These are phyloP conservation scores for Scopulariopsis brevicaulis DNA, from an alignment of 2,329 filamentous ascomycete species.

Conservation along the genomic window DNA sequence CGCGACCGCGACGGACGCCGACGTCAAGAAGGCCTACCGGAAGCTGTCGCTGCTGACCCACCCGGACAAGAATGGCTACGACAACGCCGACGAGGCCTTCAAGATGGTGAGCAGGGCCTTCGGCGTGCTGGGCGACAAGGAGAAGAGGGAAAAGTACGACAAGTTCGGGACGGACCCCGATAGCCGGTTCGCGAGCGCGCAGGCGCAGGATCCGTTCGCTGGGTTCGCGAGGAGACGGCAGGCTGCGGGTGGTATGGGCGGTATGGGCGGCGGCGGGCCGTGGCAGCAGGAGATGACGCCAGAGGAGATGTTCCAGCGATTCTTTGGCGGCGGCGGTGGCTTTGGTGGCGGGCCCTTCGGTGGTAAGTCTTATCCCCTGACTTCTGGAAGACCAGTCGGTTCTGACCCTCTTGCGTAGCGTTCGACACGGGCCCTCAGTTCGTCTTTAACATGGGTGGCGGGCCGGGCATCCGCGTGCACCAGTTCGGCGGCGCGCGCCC, in stretches of 20 bases:
- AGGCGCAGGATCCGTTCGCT: conserved; percentile 50
- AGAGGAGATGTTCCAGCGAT: conserved; percentile 92
- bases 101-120: conserved; percentile 96
- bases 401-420: conserved; percentile 22
- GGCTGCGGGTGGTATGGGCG: conserved; percentile 29
- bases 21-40: conserved; percentile 96
- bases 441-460: conserved; percentile 89
- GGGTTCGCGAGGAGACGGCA: conserved; percentile 40
- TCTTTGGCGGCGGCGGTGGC: conserved; percentile 77
- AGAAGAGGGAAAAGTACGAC: conserved; percentile 86
- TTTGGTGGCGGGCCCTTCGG: conserved; percentile 65
- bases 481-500: conserved; percentile 81
- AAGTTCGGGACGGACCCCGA: conserved; percentile 87
- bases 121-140: conserved; percentile 81
- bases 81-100: conserved; percentile 93
- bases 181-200: conserved; percentile 61
- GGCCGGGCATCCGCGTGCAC: conserved; percentile 84
- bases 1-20: conserved; percentile 58
- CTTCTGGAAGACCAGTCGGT: not conserved
- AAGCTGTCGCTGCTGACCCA: conserved; percentile 91
- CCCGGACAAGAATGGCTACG: conserved; percentile 97
- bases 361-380: conserved; percentile 17
- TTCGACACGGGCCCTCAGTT: conserved; percentile 79
- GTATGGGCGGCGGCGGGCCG: conserved; percentile 44
- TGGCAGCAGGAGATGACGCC: conserved; percentile 91